These are phyloP conservation scores for Didymella glomerata DNA, from an alignment of 2,329 filamentous ascomycete species.

Conservation along the genomic window DNA sequence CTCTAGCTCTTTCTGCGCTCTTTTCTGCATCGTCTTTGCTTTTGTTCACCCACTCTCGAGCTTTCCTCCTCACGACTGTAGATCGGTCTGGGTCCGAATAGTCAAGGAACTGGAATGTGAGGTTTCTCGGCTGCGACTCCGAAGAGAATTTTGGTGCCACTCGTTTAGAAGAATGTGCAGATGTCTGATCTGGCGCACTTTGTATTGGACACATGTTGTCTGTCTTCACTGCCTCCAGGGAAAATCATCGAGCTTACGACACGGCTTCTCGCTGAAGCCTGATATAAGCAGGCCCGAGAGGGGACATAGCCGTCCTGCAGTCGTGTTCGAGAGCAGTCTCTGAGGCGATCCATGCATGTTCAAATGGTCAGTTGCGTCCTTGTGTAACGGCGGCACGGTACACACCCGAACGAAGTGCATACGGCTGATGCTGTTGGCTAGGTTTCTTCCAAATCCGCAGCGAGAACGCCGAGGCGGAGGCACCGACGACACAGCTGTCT, in stretches of 20 bases:
- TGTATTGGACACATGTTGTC: not conserved
- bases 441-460: not conserved
- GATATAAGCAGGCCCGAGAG: not conserved
- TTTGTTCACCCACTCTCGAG: constrained; percentile 2
- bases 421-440: constrained; percentile 10
- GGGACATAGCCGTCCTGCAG: not conserved
- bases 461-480: no score
- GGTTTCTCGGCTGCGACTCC: not conserved
- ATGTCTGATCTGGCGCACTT: not conserved
- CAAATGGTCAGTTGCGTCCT: not conserved
- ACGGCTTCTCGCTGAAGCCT: not conserved
- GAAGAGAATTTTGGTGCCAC: not conserved
- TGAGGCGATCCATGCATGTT: not conserved
- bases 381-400: not conserved
- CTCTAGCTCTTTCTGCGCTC: not conserved
- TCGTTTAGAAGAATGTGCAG: not conserved
- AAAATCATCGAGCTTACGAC: not conserved
- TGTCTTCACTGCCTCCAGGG: not conserved
- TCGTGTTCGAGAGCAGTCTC: not conserved
- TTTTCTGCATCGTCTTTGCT: not conserved
- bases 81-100: not conserved
- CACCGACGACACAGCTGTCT: not conserved
- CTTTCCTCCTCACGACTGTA: not conserved
- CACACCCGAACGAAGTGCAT: not conserved
- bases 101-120: not conserved